phyloP scores from a whole-genome alignment of 1,284 basidiomycete species.

The Sanghuangporus baumii region DNA sequence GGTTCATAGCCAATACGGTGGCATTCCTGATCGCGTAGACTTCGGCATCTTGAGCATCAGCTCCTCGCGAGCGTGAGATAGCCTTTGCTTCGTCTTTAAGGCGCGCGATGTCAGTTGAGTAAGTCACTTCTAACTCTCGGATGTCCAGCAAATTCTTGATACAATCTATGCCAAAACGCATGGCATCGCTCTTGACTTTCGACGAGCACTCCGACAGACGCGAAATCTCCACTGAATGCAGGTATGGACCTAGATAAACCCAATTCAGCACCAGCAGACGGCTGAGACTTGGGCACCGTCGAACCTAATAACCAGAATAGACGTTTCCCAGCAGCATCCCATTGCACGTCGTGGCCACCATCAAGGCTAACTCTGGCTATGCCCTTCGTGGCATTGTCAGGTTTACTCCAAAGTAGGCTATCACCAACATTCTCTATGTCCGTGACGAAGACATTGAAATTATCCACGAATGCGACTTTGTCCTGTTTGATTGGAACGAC shows the following conservation, averaged over 20 bases:
- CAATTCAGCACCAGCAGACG: not conserved
- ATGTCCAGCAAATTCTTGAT: conserved; percentile 45
- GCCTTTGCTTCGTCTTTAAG: conserved; percentile 45
- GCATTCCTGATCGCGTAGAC: conserved; percentile 58
- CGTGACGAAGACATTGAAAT: conserved; percentile 55
- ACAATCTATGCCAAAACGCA: conserved; percentile 56
- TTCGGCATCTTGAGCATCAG: conserved; percentile 29
- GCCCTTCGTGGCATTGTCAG: conserved; percentile 55
- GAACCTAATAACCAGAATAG: conserved; percentile 69
- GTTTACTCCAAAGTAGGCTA: conserved; percentile 59
- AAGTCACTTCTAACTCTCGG: conserved; percentile 51
- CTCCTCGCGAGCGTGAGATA: conserved; percentile 14
- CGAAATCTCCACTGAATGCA: conserved; percentile 55
- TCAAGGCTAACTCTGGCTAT: conserved; percentile 58
- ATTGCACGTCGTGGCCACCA: conserved; percentile 63
- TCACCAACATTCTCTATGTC: conserved; percentile 29
- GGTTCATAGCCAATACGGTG: conserved; percentile 60
- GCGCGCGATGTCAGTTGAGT: conserved; percentile 54
- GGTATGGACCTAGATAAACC: conserved; percentile 46
- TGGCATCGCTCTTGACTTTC: conserved; percentile 39
- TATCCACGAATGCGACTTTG: conserved; percentile 52
- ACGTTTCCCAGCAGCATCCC: conserved; percentile 54
- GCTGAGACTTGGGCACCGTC: conserved; percentile 17
- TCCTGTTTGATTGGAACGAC: conserved; percentile 30
- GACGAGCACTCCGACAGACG: conserved; percentile 43